Percentiles rank a stretch among this genome's conserved stretches.
Conservation (phyloP, 257 asterid genomes). For the Asclepias syriaca region DNA sequence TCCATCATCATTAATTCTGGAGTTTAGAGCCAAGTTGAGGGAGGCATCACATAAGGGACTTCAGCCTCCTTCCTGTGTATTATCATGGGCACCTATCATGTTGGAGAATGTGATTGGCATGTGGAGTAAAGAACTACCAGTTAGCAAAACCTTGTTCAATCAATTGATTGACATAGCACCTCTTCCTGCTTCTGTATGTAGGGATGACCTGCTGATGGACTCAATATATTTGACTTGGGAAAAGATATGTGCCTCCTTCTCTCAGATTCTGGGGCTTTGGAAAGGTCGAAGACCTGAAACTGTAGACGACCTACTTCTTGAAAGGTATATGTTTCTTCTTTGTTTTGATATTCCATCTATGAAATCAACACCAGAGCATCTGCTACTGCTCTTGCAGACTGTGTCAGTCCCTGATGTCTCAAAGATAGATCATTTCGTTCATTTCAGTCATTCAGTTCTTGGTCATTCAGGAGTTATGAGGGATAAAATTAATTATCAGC, state of each 20-base stretch:
- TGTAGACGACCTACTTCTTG: slow-evolving; percentile 72
- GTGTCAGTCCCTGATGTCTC: slow-evolving; percentile 38
- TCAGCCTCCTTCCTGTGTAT: slow-evolving; percentile 31
- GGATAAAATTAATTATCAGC: slow-evolving; percentile 39
- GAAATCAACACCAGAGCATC: slow-evolving; percentile 37
- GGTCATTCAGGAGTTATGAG: slow-evolving; percentile 30
- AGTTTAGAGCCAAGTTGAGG: slow-evolving; percentile 74
- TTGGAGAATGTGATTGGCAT: slow-evolving; percentile 43
- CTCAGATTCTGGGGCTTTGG: slow-evolving; percentile 66
- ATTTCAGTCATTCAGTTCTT: slow-evolving; percentile 50
- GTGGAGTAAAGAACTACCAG: slow-evolving; percentile 38
- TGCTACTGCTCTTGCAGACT: slow-evolving; percentile 33
- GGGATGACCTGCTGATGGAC: slow-evolving; percentile 38
- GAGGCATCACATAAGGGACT: slow-evolving; percentile 40
- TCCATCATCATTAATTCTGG: slow-evolving; percentile 66
- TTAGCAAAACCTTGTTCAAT: slow-evolving; percentile 45
- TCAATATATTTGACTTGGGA: slow-evolving; percentile 52
- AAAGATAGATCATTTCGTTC: slow-evolving; percentile 49
- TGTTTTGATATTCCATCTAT: slow-evolving; percentile 77
- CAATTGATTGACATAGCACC: slow-evolving; percentile 81
- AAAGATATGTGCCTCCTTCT: slow-evolving; percentile 47
- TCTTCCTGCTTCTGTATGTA: slow-evolving; percentile 54
- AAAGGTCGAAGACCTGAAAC: slow-evolving; percentile 56
- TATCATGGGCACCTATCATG: slow-evolving; percentile 66
- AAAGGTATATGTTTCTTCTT: slow-evolving; percentile 83